A percentile compares a stretch with the other conserved stretches of the same genome.
Conservation (phyloP, 768 basidiomycete species). For the Kwoniella dejecticola region DNA sequence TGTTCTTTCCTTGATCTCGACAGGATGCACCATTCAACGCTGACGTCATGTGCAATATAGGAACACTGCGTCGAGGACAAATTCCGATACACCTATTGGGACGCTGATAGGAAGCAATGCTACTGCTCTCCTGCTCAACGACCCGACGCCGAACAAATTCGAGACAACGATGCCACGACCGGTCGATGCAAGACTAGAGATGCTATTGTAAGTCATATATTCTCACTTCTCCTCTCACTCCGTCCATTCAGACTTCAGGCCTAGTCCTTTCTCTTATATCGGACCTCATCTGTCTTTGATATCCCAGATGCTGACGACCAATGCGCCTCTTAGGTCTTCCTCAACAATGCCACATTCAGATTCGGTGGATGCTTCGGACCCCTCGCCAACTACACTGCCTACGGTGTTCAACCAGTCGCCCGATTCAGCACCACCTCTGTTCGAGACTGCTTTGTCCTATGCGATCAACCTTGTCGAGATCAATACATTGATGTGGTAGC, state of each 20-base stretch:
- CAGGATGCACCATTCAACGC: neutral
- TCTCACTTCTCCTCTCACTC: neutral
- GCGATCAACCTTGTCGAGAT: slow-evolving; percentile 16
- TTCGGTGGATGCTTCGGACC: slow-evolving; percentile 11
- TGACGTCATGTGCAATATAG: neutral
- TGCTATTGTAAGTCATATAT: slow-evolving; percentile 8
- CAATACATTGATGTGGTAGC: slow-evolving; percentile 11
- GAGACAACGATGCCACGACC: slow-evolving; percentile 7
- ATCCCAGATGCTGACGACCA: neutral
- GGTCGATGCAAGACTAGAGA: slow-evolving; percentile 11
- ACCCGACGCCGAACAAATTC: slow-evolving; percentile 18
- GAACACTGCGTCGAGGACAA: slow-evolving; percentile 13
- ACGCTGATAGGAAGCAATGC: slow-evolving; percentile 15
- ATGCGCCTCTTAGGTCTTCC: slow-evolving; percentile 10
- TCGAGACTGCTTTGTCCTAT: slow-evolving; percentile 16
- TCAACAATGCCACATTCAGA: slow-evolving; percentile 12
- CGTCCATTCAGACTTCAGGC: neutral
- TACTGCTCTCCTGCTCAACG: slow-evolving; percentile 22
- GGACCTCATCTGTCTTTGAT: no score
- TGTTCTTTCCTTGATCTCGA: neutral
- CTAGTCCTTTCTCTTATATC: neutral
- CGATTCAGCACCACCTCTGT: slow-evolving; percentile 13
- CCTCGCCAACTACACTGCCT: neutral
- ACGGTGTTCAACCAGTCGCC: slow-evolving; percentile 7
- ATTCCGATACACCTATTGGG: slow-evolving; percentile 19